phyloP scores from a whole-genome alignment of 345 rosid genomes.

The Anastatica hierochuntica region DNA sequence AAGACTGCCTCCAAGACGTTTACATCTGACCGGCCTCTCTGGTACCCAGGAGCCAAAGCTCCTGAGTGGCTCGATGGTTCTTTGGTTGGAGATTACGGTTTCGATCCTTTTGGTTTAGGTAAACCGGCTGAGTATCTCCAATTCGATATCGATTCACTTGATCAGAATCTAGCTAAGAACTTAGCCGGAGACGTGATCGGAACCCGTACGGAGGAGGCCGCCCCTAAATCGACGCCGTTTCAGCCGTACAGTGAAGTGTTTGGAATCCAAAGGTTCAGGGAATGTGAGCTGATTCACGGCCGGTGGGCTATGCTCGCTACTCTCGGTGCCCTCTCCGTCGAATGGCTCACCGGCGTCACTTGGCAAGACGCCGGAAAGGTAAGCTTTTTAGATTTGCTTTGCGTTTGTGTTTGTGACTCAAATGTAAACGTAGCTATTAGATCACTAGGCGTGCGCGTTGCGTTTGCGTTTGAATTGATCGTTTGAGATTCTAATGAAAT shows the following conservation, averaged over 20 bases:
- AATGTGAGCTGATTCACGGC: slow-evolving; percentile 81
- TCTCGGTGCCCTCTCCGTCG: slow-evolving; percentile 61
- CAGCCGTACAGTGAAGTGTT: slow-evolving; percentile 80
- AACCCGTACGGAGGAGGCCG: slow-evolving; percentile 34
- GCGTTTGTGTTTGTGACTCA: no score
- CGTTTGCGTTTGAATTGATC: no score
- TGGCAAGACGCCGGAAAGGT: slow-evolving; percentile 74
- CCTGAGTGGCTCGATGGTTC: slow-evolving; percentile 75
- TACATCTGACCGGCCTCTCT: slow-evolving; percentile 38
- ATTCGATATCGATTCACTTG: slow-evolving; percentile 63
- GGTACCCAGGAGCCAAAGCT: slow-evolving; percentile 65
- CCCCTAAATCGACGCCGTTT: slow-evolving; percentile 65
- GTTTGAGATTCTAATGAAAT: no score
- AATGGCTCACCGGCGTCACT: slow-evolving; percentile 57
- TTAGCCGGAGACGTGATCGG: slow-evolving; percentile 60
- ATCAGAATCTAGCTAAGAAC: slow-evolving; percentile 88
- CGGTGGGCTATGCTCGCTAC: slow-evolving; percentile 89
- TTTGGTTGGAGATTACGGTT: slow-evolving; percentile 75
- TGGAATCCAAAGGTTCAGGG: slow-evolving; percentile 78
- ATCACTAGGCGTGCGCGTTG: no score
- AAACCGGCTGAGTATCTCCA: slow-evolving; percentile 92
- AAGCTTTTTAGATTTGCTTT: no score
- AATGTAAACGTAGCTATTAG: no score
- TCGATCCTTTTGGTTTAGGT: slow-evolving; percentile 72
- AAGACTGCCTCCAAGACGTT: slow-evolving; percentile 18